Evolutionary conservation across 2,329 filamentous ascomycete genomes (phyloP).

Genomic region (Catunica adiposa): DNA sequence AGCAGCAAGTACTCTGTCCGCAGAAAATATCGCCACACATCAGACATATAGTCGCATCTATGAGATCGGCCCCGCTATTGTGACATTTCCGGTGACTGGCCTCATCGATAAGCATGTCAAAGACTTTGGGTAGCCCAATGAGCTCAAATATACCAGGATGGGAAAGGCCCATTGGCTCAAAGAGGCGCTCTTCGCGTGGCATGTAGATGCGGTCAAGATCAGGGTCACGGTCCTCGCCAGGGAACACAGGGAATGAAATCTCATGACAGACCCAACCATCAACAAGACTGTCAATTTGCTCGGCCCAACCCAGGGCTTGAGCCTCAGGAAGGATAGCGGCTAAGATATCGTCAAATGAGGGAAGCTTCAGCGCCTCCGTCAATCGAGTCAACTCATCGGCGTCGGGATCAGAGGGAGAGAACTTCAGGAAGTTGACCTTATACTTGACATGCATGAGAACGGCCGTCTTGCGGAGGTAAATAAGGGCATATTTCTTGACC

Average conservation of each 20-base stretch:
- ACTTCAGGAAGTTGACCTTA: conserved; percentile 70
- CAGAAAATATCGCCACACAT: conserved; percentile 97
- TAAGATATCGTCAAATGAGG: conserved; percentile 65
- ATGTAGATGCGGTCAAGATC: neutral
- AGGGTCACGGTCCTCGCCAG: neutral
- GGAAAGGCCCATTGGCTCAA: conserved; percentile 33
- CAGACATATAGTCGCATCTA: conserved; percentile 79
- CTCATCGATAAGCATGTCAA: conserved; percentile 82
- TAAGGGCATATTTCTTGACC: conserved; percentile 69
- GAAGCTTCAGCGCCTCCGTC: conserved; percentile 57
- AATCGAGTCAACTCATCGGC: conserved; percentile 70
- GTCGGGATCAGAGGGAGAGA: conserved; percentile 44
- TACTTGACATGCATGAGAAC: conserved; percentile 77
- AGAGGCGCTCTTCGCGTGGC: neutral
- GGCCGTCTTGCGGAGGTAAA: conserved; percentile 70
- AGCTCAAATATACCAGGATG: conserved; percentile 92
- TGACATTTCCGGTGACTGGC: conserved; percentile 71
- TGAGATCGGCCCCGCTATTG: conserved; percentile 77
- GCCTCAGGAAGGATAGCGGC: conserved; percentile 33
- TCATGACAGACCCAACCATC: conserved; percentile 61
- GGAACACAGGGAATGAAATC: conserved; percentile 17
- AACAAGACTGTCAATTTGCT: conserved; percentile 25
- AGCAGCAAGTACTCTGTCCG: conserved; percentile 82
- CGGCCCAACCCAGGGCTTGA: conserved; percentile 18
- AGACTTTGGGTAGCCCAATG: conserved; percentile 79